Conservation (phyloP, 2,329 filamentous ascomycete species). For the Hymenoscyphus scutula region DNA sequence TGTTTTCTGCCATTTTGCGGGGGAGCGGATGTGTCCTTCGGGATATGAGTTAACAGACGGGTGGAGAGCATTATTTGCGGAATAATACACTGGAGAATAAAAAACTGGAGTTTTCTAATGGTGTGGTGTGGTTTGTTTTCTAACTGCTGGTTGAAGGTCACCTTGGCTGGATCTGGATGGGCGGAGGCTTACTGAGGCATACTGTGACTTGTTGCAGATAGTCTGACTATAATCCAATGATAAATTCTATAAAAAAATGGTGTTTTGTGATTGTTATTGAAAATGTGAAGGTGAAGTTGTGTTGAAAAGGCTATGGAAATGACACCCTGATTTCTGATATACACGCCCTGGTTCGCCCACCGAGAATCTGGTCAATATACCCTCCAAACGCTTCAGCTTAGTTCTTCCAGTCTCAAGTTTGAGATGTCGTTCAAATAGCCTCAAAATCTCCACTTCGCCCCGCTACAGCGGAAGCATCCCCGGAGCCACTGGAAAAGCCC, state of each 20-base stretch:
- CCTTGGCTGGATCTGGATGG: neutral
- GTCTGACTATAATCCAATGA: constrained; percentile 1
- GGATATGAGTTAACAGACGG: neutral
- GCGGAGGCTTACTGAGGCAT: neutral
- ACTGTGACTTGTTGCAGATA: constrained; percentile 1
- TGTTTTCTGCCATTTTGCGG: neutral
- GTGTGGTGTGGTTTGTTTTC: constrained; percentile 1
- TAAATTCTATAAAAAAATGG: neutral
- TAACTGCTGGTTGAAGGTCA: neutral
- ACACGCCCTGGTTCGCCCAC: neutral
- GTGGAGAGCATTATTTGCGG: neutral
- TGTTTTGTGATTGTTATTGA: neutral
- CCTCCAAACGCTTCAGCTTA: neutral
- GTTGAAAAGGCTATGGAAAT: too few species aligned
- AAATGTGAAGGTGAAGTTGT: neutral
- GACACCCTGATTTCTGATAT: too few species aligned
- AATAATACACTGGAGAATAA: neutral
- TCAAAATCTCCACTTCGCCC: neutral
- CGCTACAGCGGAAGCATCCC: neutral
- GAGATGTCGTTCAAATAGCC: neutral
- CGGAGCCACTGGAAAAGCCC: neutral
- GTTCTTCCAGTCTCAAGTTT: too few species aligned
- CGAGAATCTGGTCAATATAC: neutral
- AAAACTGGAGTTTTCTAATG: neutral
- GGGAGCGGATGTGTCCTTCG: neutral